Evolutionary conservation across 1,284 basidiomycete species (phyloP).

Genomic region (Fereydounia khargensis): DNA sequence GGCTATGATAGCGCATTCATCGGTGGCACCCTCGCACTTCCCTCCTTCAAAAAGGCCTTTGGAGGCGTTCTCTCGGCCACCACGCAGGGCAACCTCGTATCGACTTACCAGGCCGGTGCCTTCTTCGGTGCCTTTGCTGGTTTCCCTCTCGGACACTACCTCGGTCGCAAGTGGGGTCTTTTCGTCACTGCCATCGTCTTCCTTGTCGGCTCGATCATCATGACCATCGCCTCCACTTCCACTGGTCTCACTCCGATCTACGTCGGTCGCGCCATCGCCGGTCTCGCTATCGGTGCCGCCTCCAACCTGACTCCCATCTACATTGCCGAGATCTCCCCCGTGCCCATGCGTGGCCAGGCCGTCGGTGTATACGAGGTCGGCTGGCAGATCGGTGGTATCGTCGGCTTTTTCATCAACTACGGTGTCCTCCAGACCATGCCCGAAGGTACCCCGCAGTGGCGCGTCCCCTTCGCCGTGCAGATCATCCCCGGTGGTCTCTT

Average conservation of each 20-base stretch:
- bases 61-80: conserved; percentile 47
- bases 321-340: conserved; percentile 56
- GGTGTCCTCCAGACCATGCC: conserved; percentile 60
- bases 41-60: conserved; percentile 62
- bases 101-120: conserved; percentile 61
- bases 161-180: conserved; percentile 36
- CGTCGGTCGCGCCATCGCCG: conserved; percentile 57
- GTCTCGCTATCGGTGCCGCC: conserved; percentile 59
- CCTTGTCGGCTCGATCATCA: conserved; percentile 45
- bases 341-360: conserved; percentile 62
- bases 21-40: conserved; percentile 60
- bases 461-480: conserved; percentile 63
- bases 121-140: conserved; percentile 40
- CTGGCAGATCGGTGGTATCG: conserved; percentile 58
- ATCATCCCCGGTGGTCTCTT: conserved; percentile 62
- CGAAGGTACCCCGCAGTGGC: conserved; percentile 59
- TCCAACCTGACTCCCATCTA: conserved; percentile 55
- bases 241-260: conserved; percentile 45
- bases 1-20: conserved; percentile 63
- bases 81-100: conserved; percentile 61
- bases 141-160: conserved; percentile 21
- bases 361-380: conserved; percentile 63
- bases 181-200: conserved; percentile 40
- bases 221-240: conserved; percentile 21
- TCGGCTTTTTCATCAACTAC: conserved; percentile 58